phyloP scores from a whole-genome alignment of 169 alveolate species.

The Ichthyophthirius multifiliis region DNA sequence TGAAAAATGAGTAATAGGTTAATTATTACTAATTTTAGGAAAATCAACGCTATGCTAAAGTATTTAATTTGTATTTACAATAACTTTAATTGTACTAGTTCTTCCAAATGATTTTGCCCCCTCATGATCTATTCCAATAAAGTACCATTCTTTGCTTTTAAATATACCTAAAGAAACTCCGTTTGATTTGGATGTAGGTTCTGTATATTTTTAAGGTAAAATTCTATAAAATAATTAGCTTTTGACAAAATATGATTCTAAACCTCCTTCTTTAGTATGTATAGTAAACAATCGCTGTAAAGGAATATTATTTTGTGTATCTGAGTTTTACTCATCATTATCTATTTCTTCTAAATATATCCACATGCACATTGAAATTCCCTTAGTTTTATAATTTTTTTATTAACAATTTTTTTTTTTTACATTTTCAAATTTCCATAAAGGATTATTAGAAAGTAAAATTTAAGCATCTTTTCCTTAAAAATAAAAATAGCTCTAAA shows the following conservation, averaged over 20 bases:
- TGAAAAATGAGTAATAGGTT: neutral
- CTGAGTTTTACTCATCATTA: too few relatives aligned
- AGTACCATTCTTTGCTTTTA: neutral
- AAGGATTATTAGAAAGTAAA: neutral
- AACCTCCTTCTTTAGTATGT: slow-evolving; percentile 3
- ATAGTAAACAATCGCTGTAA: neutral
- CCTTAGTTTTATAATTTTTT: neutral
- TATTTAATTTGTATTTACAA: neutral
- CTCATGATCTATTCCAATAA: neutral
- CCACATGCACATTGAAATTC: neutral
- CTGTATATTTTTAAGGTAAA: neutral
- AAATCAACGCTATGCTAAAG: neutral
- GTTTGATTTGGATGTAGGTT: neutral
- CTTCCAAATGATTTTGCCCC: neutral
- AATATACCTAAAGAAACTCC: neutral
- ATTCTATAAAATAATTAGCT: neutral
- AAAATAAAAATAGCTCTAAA: neutral
- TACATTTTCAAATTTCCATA: slow-evolving; percentile 9
- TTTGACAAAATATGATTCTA: neutral
- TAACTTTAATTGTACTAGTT: neutral
- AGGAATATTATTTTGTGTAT: neutral
- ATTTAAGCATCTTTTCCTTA: neutral
- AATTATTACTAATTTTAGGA: neutral
- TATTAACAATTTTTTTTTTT: neutral
- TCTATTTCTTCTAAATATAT: neutral